phyloP scores from a whole-genome alignment of 345 rosid species.

The Mallotus nudiflorus region DNA sequence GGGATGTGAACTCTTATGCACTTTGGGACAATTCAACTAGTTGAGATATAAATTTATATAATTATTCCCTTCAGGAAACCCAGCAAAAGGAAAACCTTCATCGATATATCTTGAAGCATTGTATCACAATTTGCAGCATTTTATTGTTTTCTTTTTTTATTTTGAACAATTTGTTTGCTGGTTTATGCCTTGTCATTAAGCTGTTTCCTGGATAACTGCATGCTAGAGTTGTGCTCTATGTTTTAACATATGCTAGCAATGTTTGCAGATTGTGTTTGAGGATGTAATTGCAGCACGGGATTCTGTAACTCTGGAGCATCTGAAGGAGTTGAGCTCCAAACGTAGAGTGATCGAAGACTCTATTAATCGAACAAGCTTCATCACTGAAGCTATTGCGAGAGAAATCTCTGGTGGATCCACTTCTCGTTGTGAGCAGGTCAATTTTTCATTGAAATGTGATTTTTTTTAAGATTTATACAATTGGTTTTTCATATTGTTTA shows the following conservation, averaged over 20 bases:
- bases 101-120: too few relatives aligned
- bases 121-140: not conserved
- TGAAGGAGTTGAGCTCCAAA: conserved; percentile 61
- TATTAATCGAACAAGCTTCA: conserved; percentile 54
- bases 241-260: conserved; percentile 1
- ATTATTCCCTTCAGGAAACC: too few relatives aligned
- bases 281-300: conserved; percentile 46
- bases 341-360: conserved; percentile 65
- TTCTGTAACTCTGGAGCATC: conserved; percentile 54
- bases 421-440: conserved; percentile 57
- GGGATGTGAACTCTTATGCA: too few relatives aligned
- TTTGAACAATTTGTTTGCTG: not conserved
- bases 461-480: too few relatives aligned
- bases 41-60: too few relatives aligned
- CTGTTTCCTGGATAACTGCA: not conserved
- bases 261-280: conserved; percentile 60
- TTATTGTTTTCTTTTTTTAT: not conserved
- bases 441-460: not conserved
- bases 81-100: too few relatives aligned
- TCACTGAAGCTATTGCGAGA: conserved; percentile 64
- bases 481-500: too few relatives aligned
- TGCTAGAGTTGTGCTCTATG: not conserved
- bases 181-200: not conserved
- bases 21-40: too few relatives aligned
- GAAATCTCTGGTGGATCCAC: conserved; percentile 71